Conservation (phyloP, 2,329 filamentous ascomycete genomes). For the Colletotrichum viniferum region DNA sequence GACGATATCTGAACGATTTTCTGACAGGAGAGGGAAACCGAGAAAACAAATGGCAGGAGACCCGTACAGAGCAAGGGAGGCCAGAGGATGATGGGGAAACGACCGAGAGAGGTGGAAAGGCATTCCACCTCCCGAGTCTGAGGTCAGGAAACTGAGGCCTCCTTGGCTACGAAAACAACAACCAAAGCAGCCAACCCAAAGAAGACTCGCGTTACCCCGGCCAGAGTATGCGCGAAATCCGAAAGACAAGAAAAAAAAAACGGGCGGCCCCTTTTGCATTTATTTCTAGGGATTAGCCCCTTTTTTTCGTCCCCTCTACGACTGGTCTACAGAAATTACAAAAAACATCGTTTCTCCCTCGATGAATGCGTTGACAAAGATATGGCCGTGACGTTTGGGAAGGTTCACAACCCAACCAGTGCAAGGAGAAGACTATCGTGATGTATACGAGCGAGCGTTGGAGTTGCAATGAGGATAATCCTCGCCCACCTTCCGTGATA, state of each 20-base stretch:
- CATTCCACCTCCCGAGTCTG: neutral
- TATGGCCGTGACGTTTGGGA: neutral
- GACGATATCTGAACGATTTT: neutral
- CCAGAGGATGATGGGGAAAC: conserved; percentile 8
- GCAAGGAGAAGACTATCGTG: neutral
- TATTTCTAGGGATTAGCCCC: conserved; percentile 13
- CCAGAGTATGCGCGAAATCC: neutral
- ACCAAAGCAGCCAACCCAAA: neutral
- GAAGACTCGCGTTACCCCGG: neutral
- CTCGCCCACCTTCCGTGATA: neutral
- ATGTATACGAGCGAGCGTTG: neutral
- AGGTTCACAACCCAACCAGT: neutral
- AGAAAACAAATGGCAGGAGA: neutral
- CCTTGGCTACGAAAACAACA: neutral
- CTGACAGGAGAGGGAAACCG: neutral
- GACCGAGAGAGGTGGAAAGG: neutral
- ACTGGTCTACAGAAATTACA: conserved; percentile 4
- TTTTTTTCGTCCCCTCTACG: neutral
- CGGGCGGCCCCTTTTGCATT: conserved; percentile 20
- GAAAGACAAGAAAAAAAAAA: neutral
- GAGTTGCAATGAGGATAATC: neutral
- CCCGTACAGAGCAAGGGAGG: neutral
- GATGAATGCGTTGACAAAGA: neutral
- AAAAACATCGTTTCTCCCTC: neutral
- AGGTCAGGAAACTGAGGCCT: neutral